Evolutionary conservation across 2,329 filamentous ascomycete species (phyloP).

Genomic region (Paracoccidioides lutzii): DNA sequence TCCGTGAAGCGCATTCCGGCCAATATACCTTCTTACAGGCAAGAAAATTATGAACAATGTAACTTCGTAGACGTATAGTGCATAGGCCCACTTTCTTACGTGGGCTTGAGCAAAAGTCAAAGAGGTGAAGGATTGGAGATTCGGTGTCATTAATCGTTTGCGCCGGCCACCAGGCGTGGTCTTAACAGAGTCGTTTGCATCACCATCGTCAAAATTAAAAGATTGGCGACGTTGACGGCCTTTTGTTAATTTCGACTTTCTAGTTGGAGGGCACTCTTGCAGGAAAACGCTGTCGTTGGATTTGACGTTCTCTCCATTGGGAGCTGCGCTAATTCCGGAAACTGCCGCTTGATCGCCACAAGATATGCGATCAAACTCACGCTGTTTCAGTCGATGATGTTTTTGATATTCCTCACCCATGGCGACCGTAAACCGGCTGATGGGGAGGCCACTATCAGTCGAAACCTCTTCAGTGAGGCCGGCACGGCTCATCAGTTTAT

Average conservation of each 20-base stretch:
- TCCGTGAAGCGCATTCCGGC: conserved; percentile 51
- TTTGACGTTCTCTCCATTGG: conserved; percentile 15
- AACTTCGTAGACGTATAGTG: conserved; percentile 59
- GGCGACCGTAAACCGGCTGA: conserved; percentile 7
- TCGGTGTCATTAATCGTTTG: conserved; percentile 52
- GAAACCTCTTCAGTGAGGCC: conserved; percentile 18
- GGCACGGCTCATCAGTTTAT: conserved; percentile 31
- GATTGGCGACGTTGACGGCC: conserved; percentile 22
- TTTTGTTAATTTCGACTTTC: conserved; percentile 33
- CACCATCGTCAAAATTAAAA: conserved; percentile 30
- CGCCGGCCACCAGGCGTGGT: conserved; percentile 51
- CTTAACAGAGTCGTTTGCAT: conserved; percentile 14
- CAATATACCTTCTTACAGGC: conserved; percentile 59
- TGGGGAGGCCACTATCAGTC: conserved; percentile 27
- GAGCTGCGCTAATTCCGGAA: conserved; percentile 4
- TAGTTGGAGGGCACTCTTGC: background rate
- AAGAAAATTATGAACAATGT: conserved; percentile 54
- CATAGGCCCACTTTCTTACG: conserved; percentile 71
- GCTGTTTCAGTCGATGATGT: background rate
- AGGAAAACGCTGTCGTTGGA: background rate
- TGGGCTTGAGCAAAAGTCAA: conserved; percentile 68
- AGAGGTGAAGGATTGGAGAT: conserved; percentile 60
- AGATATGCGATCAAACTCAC: background rate
- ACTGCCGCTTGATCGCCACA: background rate
- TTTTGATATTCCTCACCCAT: background rate